These are phyloP conservation scores for Calonectria leucothoes DNA, from an alignment of 2,329 filamentous ascomycete genomes.

Conservation along the genomic window DNA sequence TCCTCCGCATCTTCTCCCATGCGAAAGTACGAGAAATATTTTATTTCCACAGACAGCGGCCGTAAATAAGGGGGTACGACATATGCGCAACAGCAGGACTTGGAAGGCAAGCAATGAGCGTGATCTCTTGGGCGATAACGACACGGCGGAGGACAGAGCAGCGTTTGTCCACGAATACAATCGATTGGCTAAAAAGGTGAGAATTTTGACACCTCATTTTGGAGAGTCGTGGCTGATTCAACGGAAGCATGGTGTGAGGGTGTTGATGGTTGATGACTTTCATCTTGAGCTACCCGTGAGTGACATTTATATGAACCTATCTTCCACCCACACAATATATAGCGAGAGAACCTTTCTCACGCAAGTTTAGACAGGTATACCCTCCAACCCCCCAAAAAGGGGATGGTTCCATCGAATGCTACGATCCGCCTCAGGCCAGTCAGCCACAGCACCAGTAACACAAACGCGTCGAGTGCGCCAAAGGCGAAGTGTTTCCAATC, in stretches of 20 bases:
- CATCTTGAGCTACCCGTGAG: conserved; percentile 47
- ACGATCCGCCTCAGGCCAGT: conserved; percentile 38
- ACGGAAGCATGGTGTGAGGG: conserved; percentile 64
- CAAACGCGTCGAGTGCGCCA: conserved; percentile 45
- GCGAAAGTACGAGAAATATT: conserved; percentile 42
- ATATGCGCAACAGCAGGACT: conserved; percentile 60
- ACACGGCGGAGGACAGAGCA: conserved; percentile 60
- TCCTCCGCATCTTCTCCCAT: conserved; percentile 33
- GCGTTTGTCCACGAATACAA: conserved; percentile 70
- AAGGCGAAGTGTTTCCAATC: conserved; percentile 67
- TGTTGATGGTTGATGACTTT: conserved; percentile 52
- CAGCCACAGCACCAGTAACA: conserved; percentile 14
- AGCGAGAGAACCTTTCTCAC: conserved; percentile 14
- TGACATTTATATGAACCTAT: conserved; percentile 8
- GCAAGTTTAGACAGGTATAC: conserved; percentile 30
- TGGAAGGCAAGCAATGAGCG: conserved; percentile 68
- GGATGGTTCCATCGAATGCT: conserved; percentile 54
- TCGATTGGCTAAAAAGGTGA: conserved; percentile 67
- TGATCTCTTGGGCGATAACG: conserved; percentile 59
- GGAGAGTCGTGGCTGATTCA: neutral
- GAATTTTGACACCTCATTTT: neutral
- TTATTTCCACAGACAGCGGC: conserved; percentile 40
- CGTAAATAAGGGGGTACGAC: conserved; percentile 37
- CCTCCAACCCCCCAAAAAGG: conserved; percentile 43
- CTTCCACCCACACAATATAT: neutral